Evolutionary conservation across 768 basidiomycete species (phyloP), one percentile per base, ranked within the genome.

Genomic region (Tephrocybe rancida): DNA sequence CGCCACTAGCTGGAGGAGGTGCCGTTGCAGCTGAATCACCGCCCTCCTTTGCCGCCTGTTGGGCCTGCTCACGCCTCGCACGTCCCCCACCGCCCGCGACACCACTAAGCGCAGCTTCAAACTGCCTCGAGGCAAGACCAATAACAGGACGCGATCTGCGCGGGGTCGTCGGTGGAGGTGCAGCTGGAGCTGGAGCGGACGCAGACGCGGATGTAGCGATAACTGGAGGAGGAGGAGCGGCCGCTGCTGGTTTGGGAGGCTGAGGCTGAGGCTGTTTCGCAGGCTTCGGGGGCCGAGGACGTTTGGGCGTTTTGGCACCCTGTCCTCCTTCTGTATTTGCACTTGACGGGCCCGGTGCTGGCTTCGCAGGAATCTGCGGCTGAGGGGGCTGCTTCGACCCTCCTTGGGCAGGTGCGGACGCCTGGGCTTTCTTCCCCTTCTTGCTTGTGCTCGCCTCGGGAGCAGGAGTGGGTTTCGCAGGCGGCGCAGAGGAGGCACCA

Each of bases 51-150:
- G 39, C 3, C 7, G 39, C 7, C 11, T 19, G 39, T 13, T n/a
- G n/a, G 3, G 39, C 39, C 21, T 41, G 39, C 13, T 41, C 39
- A 41, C 39, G 39, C 7, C 39, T 19, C 18, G n/a, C 19, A 19
- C 39, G n/a, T 21, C 19, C 39, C 13, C 18, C 18, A 8, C 44
- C 32, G 7, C 46, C 48, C 5, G 84, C 85, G 0, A 83, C 82
- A 0, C 86, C 83, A 52, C 68, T 88, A 25, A 91, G 67, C 7
- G 89, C 89, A 6, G 83, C 87, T 59, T 89, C 87, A 48, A 91
- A 86, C 13, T 89, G 86, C 11, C 88, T 76, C 3, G 82, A 83
- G 0, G 77, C 85, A 7, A 87, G 64, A 0, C 87, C 86, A 27
- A 90, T 69, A 9, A 86, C 74, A 1, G 86, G 86, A 5, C 87